A percentile compares a stretch with the other conserved stretches of the same genome.
These are phyloP conservation scores for Amaranthus cruentus DNA, from an alignment of 148 eudicot species.

Conservation along the genomic window DNA sequence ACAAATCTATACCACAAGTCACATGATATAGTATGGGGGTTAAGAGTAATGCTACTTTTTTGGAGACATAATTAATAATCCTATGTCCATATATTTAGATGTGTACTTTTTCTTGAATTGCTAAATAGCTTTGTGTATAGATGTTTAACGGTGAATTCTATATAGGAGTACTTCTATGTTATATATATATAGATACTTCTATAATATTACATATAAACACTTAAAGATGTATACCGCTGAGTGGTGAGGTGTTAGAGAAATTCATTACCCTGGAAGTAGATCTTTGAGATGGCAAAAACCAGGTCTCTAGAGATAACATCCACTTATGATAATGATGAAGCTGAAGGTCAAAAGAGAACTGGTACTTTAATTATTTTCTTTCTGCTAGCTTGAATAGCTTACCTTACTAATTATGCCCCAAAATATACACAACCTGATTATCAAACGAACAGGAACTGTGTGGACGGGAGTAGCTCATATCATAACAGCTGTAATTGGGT, in stretches of 20 bases:
- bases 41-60: too few relatives aligned
- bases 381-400: background rate
- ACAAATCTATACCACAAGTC: too few relatives aligned
- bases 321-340: background rate
- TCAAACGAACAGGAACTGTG: conserved; percentile 13
- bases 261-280: background rate
- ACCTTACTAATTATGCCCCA: background rate
- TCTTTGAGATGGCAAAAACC: background rate
- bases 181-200: too few relatives aligned
- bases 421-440: background rate
- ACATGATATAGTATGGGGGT: too few relatives aligned
- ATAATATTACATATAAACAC: too few relatives aligned
- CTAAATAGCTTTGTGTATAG: too few relatives aligned
- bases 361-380: background rate
- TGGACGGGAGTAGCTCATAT: conserved; percentile 23
- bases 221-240: background rate
- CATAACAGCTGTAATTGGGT: conserved; percentile 24
- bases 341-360: background rate
- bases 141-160: too few relatives aligned
- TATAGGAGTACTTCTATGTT: too few relatives aligned
- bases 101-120: too few relatives aligned
- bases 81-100: too few relatives aligned
- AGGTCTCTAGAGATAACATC: background rate
- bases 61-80: too few relatives aligned
- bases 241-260: background rate